Evolutionary conservation across 2,329 filamentous ascomycete species (phyloP).

Genomic region (Rhinocladiella similis): DNA sequence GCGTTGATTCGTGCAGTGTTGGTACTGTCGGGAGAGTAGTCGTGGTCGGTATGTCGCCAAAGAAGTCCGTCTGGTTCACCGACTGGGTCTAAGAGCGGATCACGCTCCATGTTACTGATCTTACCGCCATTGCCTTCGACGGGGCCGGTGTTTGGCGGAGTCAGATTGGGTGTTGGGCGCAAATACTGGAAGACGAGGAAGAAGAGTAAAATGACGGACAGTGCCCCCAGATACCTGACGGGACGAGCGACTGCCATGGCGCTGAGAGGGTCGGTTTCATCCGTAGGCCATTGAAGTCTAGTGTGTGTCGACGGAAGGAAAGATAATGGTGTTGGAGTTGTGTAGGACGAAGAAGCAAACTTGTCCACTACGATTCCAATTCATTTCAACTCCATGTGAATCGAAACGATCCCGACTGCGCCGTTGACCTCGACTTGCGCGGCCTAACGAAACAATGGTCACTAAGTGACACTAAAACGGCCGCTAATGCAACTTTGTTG

Average conservation of each 20-base stretch:
- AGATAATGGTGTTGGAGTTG: neutral
- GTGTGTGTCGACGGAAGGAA: neutral
- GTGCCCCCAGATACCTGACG: constrained; percentile 73
- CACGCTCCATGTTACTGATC: constrained; percentile 63
- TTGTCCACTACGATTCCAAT: neutral
- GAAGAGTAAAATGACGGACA: constrained; percentile 70
- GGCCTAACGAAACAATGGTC: neutral
- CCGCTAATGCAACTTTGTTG: neutral
- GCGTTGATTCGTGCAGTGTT: constrained; percentile 87
- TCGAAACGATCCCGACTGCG: neutral
- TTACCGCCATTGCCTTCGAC: constrained; percentile 42
- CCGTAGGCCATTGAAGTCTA: constrained; percentile 16
- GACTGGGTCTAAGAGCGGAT: constrained; percentile 83
- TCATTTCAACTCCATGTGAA: neutral
- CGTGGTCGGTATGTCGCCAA: constrained; percentile 69
- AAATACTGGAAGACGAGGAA: constrained; percentile 78
- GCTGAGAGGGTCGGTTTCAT: constrained; percentile 11
- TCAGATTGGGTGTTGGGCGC: constrained; percentile 35
- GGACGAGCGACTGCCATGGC: constrained; percentile 82
- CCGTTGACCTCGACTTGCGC: neutral
- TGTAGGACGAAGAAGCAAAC: neutral
- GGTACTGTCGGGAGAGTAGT: constrained; percentile 73
- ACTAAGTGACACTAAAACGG: neutral
- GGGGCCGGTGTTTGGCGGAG: constrained; percentile 43
- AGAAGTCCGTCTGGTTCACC: constrained; percentile 79